These are phyloP conservation scores for Chalciporus piperatus DNA, from an alignment of 768 basidiomycete genomes.

Conservation along the genomic window DNA sequence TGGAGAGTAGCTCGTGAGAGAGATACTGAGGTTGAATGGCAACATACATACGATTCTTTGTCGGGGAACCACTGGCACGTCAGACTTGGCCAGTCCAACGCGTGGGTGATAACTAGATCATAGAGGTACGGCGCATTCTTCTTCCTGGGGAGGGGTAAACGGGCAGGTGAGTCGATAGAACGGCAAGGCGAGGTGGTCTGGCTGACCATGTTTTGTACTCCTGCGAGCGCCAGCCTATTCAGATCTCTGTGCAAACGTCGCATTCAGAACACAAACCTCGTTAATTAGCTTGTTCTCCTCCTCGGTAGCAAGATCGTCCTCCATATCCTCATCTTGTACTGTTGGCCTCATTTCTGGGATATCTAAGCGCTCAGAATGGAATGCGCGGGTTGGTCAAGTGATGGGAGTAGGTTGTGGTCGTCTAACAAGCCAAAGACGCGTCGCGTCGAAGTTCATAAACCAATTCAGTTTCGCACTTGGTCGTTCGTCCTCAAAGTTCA, in stretches of 20 bases:
- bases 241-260: slow-evolving; percentile 6
- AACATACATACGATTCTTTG: slow-evolving; percentile 75
- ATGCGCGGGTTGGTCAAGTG: not conserved
- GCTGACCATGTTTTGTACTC: slow-evolving; percentile 85
- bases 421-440: slow-evolving; percentile 23
- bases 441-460: slow-evolving; percentile 15
- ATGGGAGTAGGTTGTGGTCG: not conserved
- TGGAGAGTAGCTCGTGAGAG: slow-evolving; percentile 29
- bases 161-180: not conserved
- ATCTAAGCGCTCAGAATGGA: not conserved
- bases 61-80: slow-evolving; percentile 99
- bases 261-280: slow-evolving; percentile 50
- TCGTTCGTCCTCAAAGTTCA: not conserved
- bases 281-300: slow-evolving; percentile 89
- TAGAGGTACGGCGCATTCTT: slow-evolving; percentile 98
- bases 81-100: slow-evolving; percentile 95
- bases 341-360: slow-evolving; percentile 43
- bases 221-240: slow-evolving; percentile 34
- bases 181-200: slow-evolving; percentile 7
- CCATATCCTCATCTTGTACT: slow-evolving; percentile 58
- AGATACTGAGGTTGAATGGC: not conserved
- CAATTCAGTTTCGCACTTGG: not conserved
- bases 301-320: slow-evolving; percentile 78
- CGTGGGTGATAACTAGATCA: slow-evolving; percentile 96
- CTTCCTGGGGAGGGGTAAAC: slow-evolving; percentile 56